Conservation (phyloP, 2,329 filamentous ascomycete species). For the Neopestalotiopsis sp. region DNA sequence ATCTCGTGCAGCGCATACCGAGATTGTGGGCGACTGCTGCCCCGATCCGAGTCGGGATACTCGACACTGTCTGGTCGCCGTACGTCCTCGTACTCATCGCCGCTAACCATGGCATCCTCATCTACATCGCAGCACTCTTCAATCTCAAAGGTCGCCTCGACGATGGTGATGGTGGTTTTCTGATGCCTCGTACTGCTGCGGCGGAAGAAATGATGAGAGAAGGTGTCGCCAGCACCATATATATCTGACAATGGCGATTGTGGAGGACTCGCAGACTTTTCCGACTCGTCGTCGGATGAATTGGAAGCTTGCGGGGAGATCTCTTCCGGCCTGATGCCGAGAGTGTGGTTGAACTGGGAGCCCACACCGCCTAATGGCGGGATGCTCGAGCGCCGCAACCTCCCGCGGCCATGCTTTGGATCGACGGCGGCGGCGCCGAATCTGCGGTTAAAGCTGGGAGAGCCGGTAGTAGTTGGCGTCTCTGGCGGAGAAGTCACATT, state of each 20-base stretch:
- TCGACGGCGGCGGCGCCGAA: constrained; percentile 18
- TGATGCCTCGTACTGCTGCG: background rate
- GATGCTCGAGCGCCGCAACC: constrained; percentile 37
- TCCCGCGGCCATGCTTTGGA: constrained; percentile 27
- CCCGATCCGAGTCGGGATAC: constrained; percentile 34
- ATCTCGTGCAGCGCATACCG: constrained; percentile 32
- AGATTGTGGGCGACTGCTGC: constrained; percentile 32
- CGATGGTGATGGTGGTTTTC: background rate
- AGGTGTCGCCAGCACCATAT: constrained; percentile 27
- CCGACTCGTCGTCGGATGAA: constrained; percentile 31
- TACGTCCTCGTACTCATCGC: constrained; percentile 33
- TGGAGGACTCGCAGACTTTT: constrained; percentile 32
- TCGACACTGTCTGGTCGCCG: constrained; percentile 35
- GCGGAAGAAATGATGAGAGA: constrained; percentile 22
- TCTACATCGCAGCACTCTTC: constrained; percentile 37
- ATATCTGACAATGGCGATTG: constrained; percentile 34
- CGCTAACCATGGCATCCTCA: constrained; percentile 29
- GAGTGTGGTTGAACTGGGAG: constrained; percentile 36
- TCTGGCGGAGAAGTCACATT: constrained; percentile 44
- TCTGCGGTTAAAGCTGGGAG: constrained; percentile 35
- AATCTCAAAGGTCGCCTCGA: constrained; percentile 33
- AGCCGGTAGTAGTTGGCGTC: constrained; percentile 44
- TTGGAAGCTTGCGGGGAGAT: constrained; percentile 38
- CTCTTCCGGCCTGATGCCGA: constrained; percentile 34
- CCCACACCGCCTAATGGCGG: constrained; percentile 35